A percentile compares a stretch with the other conserved stretches of the same genome.
Evolutionary conservation across 306 rosid species (phyloP).

Genomic region (Hippophae gyantsensis): DNA sequence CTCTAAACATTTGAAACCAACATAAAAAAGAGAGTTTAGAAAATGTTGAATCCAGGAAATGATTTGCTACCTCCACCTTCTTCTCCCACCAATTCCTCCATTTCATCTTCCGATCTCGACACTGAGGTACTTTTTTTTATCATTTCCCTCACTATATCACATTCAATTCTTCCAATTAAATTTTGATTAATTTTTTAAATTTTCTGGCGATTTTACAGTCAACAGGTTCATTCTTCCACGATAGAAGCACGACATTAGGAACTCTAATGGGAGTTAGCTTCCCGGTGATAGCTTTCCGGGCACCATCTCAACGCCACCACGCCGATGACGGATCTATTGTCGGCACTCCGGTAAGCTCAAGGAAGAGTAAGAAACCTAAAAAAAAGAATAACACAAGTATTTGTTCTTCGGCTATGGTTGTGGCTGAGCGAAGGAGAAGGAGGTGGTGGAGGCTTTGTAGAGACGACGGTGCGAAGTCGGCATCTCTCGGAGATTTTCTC

Average conservation of each 20-base stretch:
- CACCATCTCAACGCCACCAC: conserved; percentile 60
- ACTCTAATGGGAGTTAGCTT: conserved; percentile 88
- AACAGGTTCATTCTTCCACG: conserved; percentile 90
- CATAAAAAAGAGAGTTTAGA: background rate
- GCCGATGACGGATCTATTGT: conserved; percentile 26
- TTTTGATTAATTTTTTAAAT: background rate
- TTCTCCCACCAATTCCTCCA: conserved; percentile 81
- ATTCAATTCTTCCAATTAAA: background rate
- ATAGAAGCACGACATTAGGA: conserved; percentile 75
- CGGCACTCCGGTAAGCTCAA: conserved; percentile 11
- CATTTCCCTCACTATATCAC: background rate
- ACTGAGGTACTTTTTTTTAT: conserved; percentile 38
- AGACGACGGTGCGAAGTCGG: conserved; percentile 59
- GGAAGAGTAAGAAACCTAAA: conserved; percentile 31
- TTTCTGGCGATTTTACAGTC: conserved; percentile 36
- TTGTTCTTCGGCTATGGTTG: conserved; percentile 14
- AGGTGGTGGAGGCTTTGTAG: conserved; percentile 89
- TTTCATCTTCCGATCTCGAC: conserved; percentile 98
- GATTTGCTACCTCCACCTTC: conserved; percentile 76
- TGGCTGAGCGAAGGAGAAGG: conserved; percentile 49
- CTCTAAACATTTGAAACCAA: background rate
- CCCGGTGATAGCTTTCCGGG: conserved; percentile 76
- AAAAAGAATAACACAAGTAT: conserved; percentile 25
- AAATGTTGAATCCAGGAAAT: conserved; percentile 73
- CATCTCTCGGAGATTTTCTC: conserved; percentile 77